A percentile compares a stretch with the other conserved stretches of the same genome.
Evolutionary conservation across 176 grass and related monocot genomes (phyloP).

Genomic region (Metroxylon sagu): DNA sequence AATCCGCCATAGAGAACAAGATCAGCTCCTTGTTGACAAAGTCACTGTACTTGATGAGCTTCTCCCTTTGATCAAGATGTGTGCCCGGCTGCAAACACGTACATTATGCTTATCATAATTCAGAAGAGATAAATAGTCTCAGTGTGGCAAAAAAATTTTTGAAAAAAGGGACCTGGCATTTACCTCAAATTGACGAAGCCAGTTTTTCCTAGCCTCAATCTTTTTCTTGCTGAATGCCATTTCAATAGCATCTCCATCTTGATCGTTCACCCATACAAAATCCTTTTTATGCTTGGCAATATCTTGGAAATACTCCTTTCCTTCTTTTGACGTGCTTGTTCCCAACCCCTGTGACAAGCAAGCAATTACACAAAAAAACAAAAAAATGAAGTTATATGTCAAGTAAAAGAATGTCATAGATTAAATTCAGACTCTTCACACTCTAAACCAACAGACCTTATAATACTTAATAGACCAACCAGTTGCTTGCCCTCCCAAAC

Average conservation of each 20-base stretch:
- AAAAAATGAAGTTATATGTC: neutral
- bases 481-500: slow-evolving; percentile 40
- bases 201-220: slow-evolving; percentile 56
- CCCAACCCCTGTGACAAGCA: slow-evolving; percentile 52
- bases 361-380: neutral
- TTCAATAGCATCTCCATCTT: slow-evolving; percentile 60
- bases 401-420: too few relatives aligned
- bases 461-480: slow-evolving; percentile 81
- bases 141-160: too few relatives aligned
- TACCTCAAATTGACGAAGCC: slow-evolving; percentile 77
- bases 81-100: slow-evolving; percentile 52
- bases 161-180: neutral
- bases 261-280: slow-evolving; percentile 51
- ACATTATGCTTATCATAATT: neutral
- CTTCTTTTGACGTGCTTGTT: slow-evolving; percentile 72
- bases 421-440: too few relatives aligned
- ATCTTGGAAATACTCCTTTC: slow-evolving; percentile 44
- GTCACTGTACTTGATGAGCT: slow-evolving; percentile 64
- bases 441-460: slow-evolving; percentile 35
- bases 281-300: slow-evolving; percentile 52
- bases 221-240: slow-evolving; percentile 91
- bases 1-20: slow-evolving; percentile 81
- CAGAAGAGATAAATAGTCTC: neutral
- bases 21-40: slow-evolving; percentile 97
- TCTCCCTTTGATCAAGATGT: slow-evolving; percentile 51